Percentiles rank a stretch among this genome's conserved stretches.
phyloP scores from a whole-genome alignment of 164 flowering plant species.

The Chloranthus sessilifolius region DNA sequence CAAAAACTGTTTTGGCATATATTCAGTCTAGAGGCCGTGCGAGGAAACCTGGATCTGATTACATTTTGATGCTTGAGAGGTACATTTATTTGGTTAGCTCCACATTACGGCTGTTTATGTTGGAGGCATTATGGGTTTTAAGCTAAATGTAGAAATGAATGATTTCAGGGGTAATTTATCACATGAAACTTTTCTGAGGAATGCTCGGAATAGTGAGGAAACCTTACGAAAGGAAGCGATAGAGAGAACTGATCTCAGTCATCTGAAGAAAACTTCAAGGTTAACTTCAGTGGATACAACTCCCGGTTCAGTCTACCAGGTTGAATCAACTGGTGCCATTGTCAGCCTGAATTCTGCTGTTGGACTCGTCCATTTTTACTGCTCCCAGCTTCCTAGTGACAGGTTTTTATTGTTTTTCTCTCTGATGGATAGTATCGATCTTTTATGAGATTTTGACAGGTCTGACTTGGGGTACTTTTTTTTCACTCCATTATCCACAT shows the following conservation, averaged over 20 bases:
- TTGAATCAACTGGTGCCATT: conserved; percentile 94
- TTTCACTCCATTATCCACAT: conserved; percentile 5
- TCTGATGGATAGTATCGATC: neutral
- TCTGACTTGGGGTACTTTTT: neutral
- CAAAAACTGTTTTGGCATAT: conserved; percentile 97
- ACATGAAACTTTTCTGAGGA: conserved; percentile 82
- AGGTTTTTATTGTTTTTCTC: conserved; percentile 40
- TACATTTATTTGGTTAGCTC: conserved; percentile 20
- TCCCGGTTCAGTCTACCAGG: conserved; percentile 83
- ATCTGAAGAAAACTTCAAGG: conserved; percentile 69
- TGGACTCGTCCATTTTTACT: conserved; percentile 93
- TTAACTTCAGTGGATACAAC: conserved; percentile 51
- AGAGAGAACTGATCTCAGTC: conserved; percentile 96
- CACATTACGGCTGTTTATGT: no score
- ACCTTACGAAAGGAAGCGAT: conserved; percentile 96
- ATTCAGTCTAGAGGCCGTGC: conserved; percentile 99
- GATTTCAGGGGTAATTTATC: conserved; percentile 69
- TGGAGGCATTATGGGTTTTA: neutral
- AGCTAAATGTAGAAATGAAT: conserved; percentile 3
- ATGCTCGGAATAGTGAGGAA: conserved; percentile 97
- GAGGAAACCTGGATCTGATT: conserved; percentile 98
- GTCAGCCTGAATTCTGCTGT: conserved; percentile 99
- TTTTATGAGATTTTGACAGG: neutral
- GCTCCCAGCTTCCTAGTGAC: conserved; percentile 99
- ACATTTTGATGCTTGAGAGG: conserved; percentile 99